These are phyloP conservation scores for Candida neerlandica DNA, from an alignment of 1,139 yeast species.

Conservation along the genomic window DNA sequence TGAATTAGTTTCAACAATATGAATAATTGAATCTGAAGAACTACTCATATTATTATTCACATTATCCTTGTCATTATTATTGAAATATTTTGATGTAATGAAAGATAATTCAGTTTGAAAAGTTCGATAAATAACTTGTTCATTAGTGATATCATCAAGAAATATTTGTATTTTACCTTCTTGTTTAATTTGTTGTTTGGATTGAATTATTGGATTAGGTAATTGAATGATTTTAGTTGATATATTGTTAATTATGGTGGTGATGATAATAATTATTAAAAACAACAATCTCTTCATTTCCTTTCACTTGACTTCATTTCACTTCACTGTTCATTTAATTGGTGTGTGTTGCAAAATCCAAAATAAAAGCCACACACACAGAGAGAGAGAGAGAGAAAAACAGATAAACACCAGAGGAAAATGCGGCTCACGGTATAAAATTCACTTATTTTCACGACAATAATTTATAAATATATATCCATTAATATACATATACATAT, in stretches of 20 bases:
- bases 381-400: too few species aligned
- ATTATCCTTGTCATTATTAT: background rate
- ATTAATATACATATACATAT: background rate
- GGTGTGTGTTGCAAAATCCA: background rate
- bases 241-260: background rate
- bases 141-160: background rate
- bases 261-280: background rate
- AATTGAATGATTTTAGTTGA: background rate
- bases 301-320: too few species aligned
- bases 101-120: background rate
- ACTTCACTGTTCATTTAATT: too few species aligned
- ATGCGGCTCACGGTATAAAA: too few species aligned
- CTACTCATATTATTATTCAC: background rate
- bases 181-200: background rate
- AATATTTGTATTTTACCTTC: background rate
- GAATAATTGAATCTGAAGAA: conserved; percentile 6
- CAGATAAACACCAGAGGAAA: background rate
- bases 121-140: background rate
- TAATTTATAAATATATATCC: background rate
- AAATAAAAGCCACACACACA: background rate
- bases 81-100: background rate
- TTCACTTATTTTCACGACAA: background rate
- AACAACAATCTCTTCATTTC: background rate
- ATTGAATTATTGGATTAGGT: background rate
- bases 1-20: conserved; percentile 8